Conservation (phyloP, 441 rosid species). For the Gossypium aridum region DNA sequence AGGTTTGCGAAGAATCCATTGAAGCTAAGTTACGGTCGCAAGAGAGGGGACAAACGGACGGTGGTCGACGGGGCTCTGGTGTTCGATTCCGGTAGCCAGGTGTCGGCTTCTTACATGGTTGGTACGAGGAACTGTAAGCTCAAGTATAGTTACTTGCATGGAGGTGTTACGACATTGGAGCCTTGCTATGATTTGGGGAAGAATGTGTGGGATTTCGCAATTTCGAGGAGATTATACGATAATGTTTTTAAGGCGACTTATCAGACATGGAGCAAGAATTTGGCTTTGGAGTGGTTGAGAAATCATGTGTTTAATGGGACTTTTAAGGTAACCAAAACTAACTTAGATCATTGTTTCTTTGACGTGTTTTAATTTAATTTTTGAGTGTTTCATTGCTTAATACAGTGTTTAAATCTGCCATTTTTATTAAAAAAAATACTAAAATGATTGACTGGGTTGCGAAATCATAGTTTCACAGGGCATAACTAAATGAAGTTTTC, state of each 20-base stretch:
- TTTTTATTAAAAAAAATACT: neutral
- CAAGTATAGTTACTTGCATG: conserved; percentile 72
- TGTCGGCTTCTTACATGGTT: conserved; percentile 70
- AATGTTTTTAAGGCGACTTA: conserved; percentile 65
- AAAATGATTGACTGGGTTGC: neutral
- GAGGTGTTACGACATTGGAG: conserved; percentile 66
- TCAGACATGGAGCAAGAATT: conserved; percentile 53
- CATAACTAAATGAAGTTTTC: too few species aligned
- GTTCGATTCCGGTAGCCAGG: conserved; percentile 67
- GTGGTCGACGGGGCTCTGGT: conserved; percentile 57
- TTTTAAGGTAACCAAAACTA: conserved; percentile 50
- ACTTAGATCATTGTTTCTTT: neutral
- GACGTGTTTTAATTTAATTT: neutral
- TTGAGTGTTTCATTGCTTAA: neutral
- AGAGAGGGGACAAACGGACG: conserved; percentile 62
- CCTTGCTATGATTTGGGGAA: conserved; percentile 72
- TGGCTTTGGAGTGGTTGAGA: conserved; percentile 80
- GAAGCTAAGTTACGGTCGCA: conserved; percentile 79
- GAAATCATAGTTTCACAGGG: neutral
- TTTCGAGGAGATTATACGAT: conserved; percentile 53
- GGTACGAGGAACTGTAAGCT: conserved; percentile 80
- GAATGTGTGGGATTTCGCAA: conserved; percentile 77
- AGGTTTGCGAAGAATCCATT: conserved; percentile 70
- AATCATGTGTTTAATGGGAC: conserved; percentile 45
- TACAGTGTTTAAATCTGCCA: neutral